Evolutionary conservation across 192 early-diverging fungal genomes (phyloP).

Genomic region (Spizellomyces punctatus): DNA sequence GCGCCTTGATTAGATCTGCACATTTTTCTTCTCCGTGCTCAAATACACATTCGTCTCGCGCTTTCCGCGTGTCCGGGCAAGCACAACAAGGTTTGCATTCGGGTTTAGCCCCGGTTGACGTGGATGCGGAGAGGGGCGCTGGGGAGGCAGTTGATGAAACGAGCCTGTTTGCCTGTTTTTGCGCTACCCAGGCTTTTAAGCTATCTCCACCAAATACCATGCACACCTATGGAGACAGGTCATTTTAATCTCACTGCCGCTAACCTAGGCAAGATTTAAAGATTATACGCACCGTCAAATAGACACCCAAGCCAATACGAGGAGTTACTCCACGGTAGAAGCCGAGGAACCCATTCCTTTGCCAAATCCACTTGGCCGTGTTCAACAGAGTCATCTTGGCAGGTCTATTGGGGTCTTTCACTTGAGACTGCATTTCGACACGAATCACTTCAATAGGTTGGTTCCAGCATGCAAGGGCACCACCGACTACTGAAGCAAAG

Average conservation of each 20-base stretch:
- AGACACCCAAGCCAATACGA: slow-evolving; percentile 5
- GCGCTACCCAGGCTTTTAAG: slow-evolving; percentile 17
- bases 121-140: background rate
- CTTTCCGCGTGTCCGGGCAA: slow-evolving; percentile 93
- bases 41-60: slow-evolving; percentile 87
- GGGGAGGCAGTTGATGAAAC: background rate
- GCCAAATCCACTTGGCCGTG: slow-evolving; percentile 84
- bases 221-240: slow-evolving; percentile 9
- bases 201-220: slow-evolving; percentile 25
- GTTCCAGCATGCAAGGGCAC: slow-evolving; percentile 94
- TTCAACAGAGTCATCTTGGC: slow-evolving; percentile 84
- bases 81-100: slow-evolving; percentile 92
- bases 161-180: background rate
- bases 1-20: slow-evolving; percentile 81
- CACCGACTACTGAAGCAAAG: slow-evolving; percentile 77
- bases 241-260: background rate
- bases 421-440: slow-evolving; percentile 96
- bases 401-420: slow-evolving; percentile 83
- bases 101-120: slow-evolving; percentile 27
- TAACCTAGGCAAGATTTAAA: background rate
- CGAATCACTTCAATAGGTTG: slow-evolving; percentile 98
- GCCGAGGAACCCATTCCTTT: slow-evolving; percentile 84
- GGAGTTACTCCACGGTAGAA: slow-evolving; percentile 74
- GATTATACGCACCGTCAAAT: slow-evolving; percentile 9
- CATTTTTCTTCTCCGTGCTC: slow-evolving; percentile 87